Conservation (phyloP, 2,329 filamentous ascomycete genomes). For the Elsinoe batatas region DNA sequence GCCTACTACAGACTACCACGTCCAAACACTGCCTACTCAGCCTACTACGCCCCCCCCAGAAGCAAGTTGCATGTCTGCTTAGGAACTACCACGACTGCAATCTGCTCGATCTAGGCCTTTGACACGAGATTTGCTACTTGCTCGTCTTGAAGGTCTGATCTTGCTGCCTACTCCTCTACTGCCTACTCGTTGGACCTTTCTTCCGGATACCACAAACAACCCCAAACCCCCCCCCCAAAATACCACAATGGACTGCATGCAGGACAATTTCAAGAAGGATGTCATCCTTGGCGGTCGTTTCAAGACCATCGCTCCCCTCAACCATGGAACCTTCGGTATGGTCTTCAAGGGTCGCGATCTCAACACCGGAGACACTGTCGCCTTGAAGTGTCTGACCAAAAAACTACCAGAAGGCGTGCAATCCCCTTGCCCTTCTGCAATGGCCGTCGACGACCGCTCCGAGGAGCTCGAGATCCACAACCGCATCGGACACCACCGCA, state of each 20-base stretch:
- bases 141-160: slow-evolving; percentile 13
- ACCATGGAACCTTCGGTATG: slow-evolving; percentile 98
- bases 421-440: slow-evolving; percentile 43
- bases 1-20: neutral
- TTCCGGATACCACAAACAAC: neutral
- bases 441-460: slow-evolving; percentile 71
- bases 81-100: neutral
- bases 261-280: slow-evolving; percentile 68
- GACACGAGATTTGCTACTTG: slow-evolving; percentile 7
- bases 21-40: neutral
- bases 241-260: slow-evolving; percentile 67
- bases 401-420: slow-evolving; percentile 44
- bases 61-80: slow-evolving; percentile 11
- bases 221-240: neutral
- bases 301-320: slow-evolving; percentile 83
- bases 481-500: slow-evolving; percentile 67
- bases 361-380: slow-evolving; percentile 67
- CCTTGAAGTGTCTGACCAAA: slow-evolving; percentile 95
- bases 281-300: slow-evolving; percentile 82
- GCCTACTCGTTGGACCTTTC: neutral
- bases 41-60: neutral
- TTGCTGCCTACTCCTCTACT: slow-evolving; percentile 5
- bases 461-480: slow-evolving; percentile 74
- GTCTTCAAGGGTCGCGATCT: slow-evolving; percentile 86
- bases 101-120: slow-evolving; percentile 11